These are phyloP conservation scores for Apiospora pterosperma DNA, from an alignment of 2,329 filamentous ascomycete genomes.

Conservation along the genomic window DNA sequence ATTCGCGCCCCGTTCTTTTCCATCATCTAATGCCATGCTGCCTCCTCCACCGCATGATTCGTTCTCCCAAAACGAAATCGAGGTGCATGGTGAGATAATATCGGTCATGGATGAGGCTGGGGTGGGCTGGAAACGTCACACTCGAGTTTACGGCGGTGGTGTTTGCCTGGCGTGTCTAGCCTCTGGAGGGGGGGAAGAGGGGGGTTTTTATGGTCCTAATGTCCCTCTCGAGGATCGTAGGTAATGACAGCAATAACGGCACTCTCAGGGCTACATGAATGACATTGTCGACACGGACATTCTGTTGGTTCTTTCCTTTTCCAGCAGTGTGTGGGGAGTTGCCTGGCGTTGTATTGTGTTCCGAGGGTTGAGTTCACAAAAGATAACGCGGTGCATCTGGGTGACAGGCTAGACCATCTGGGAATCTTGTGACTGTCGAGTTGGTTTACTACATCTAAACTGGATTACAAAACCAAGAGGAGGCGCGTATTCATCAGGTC, in stretches of 20 bases:
- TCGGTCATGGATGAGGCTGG: conserved; percentile 45
- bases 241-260: conserved; percentile 14
- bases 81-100: conserved; percentile 48
- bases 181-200: conserved; percentile 37
- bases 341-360: background rate
- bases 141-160: conserved; percentile 56
- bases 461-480: background rate
- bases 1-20: conserved; percentile 47
- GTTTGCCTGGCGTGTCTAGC: conserved; percentile 54
- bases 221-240: conserved; percentile 51
- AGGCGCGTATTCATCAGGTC: background rate
- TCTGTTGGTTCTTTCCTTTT: background rate
- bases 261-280: background rate
- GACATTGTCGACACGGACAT: background rate
- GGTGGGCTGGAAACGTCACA: conserved; percentile 54
- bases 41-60: conserved; percentile 42
- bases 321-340: background rate
- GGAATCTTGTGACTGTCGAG: too few species aligned
- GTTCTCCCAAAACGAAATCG: conserved; percentile 32
- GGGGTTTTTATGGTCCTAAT: conserved; percentile 52
- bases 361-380: background rate
- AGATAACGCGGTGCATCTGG: background rate
- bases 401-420: background rate
- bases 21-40: conserved; percentile 43
- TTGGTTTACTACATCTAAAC: background rate